These are phyloP conservation scores for Pythium rhizo-oryzae DNA, from an alignment of 352 stramenopile species.

Conservation along the genomic window DNA sequence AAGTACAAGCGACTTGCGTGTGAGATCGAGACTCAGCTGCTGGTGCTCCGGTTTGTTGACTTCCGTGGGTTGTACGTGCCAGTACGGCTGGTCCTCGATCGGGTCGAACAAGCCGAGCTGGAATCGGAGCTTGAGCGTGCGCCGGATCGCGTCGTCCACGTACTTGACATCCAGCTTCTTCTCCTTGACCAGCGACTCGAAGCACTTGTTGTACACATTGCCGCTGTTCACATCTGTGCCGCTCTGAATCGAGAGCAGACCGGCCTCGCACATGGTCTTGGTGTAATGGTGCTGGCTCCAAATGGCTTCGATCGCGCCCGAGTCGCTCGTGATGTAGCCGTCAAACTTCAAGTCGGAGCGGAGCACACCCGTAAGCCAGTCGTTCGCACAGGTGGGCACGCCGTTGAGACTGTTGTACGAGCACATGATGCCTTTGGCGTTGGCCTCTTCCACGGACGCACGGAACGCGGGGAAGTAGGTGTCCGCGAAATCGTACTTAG, in stretches of 20 bases:
- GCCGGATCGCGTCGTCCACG: constrained; percentile 61
- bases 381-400: constrained; percentile 92
- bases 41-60: constrained; percentile 73
- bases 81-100: constrained; percentile 83
- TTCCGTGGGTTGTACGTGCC: constrained; percentile 63
- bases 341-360: constrained; percentile 86
- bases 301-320: constrained; percentile 89
- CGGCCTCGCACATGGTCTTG: constrained; percentile 67
- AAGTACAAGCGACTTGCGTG: constrained; percentile 91
- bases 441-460: constrained; percentile 76
- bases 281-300: constrained; percentile 80
- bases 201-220: constrained; percentile 77
- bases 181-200: constrained; percentile 55
- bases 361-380: constrained; percentile 71
- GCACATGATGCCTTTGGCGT: constrained; percentile 94
- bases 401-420: constrained; percentile 97
- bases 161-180: constrained; percentile 50
- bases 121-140: constrained; percentile 88
- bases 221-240: constrained; percentile 91
- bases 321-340: constrained; percentile 97
- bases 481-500: constrained; percentile 90
- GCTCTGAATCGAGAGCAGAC: constrained; percentile 58
- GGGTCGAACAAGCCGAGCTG: constrained; percentile 92
- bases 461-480: constrained; percentile 92
- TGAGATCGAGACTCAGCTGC: constrained; percentile 68